Evolutionary conservation across 202 grass and related monocot species (phyloP).

Genomic region (Schoenoplectus triqueter): DNA sequence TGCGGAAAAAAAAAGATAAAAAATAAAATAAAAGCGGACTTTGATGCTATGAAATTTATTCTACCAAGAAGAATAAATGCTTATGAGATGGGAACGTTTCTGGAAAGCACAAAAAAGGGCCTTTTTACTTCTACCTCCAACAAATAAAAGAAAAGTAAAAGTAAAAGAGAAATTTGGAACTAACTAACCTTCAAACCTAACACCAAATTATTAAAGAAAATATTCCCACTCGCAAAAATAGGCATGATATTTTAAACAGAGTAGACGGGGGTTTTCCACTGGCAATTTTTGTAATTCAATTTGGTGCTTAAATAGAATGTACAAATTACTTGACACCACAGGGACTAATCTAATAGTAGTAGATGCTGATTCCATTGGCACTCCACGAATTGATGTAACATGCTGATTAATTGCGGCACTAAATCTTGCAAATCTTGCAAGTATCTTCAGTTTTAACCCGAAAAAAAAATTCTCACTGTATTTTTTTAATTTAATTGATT

Average conservation of each 20-base stretch:
- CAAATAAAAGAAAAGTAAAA: not conserved
- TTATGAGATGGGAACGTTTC: slow-evolving; percentile 11
- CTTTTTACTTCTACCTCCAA: too few species aligned
- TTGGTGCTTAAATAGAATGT: not conserved
- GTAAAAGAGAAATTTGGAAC: not conserved
- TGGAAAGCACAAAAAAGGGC: slow-evolving; percentile 3
- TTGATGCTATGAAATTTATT: slow-evolving; percentile 1
- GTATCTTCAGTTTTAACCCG: too few species aligned
- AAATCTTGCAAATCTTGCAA: not conserved
- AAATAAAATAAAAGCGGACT: not conserved
- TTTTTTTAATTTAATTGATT: not conserved
- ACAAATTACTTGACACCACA: slow-evolving; percentile 11
- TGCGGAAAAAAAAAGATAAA: not conserved
- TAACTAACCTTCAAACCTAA: not conserved
- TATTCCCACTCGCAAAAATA: not conserved
- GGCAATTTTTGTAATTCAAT: slow-evolving; percentile 23
- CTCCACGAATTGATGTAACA: slow-evolving; percentile 2
- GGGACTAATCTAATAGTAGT: not conserved
- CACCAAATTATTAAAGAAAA: not conserved
- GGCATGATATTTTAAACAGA: not conserved
- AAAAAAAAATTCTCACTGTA: too few species aligned
- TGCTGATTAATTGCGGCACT: slow-evolving; percentile 19
- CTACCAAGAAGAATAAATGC: slow-evolving; percentile 1
- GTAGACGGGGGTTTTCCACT: not conserved
- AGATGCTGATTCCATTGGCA: slow-evolving; percentile 29